Evolutionary conservation across 1,284 basidiomycete species (phyloP).

Genomic region (Vanrija sp.): DNA sequence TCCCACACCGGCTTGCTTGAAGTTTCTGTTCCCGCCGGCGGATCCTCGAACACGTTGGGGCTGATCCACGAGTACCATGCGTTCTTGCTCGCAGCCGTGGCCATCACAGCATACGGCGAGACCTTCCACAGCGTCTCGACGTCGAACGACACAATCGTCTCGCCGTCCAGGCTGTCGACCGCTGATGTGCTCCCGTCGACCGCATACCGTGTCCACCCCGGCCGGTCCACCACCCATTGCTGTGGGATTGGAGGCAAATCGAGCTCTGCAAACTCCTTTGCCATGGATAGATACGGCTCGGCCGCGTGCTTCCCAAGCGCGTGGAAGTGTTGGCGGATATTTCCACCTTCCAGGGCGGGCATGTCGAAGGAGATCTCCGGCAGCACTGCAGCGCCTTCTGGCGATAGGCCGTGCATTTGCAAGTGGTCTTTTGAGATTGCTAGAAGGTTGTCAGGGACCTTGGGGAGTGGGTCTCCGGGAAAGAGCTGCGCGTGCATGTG

Average conservation of each 20-base stretch:
- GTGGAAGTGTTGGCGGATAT: conserved; percentile 86
- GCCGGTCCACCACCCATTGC: conserved; percentile 63
- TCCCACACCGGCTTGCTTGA: conserved; percentile 26
- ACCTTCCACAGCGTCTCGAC: conserved; percentile 88
- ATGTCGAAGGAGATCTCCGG: conserved; percentile 75
- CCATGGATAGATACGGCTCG: conserved; percentile 76
- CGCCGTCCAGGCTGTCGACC: conserved; percentile 56
- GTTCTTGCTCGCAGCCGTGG: conserved; percentile 74
- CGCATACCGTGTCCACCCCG: conserved; percentile 87
- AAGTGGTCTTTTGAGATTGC: conserved; percentile 79
- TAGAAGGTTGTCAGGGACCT: conserved; percentile 61
- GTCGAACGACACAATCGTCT: conserved; percentile 76
- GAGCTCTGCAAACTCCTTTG: conserved; percentile 60
- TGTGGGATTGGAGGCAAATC: conserved; percentile 62
- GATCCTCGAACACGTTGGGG: conserved; percentile 72
- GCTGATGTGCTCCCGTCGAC: conserved; percentile 30
- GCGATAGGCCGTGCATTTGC: conserved; percentile 70
- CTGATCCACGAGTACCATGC: conserved; percentile 97
- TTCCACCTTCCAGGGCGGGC: conserved; percentile 73
- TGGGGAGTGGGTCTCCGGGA: conserved; percentile 62
- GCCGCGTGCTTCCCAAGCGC: conserved; percentile 67
- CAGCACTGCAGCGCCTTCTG: conserved; percentile 72
- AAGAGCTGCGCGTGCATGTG: conserved; percentile 80
- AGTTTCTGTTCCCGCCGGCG: conserved; percentile 1
- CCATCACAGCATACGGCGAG: conserved; percentile 80